phyloP scores from a whole-genome alignment of 2,329 filamentous ascomycete genomes.

The Xylaria sp. region DNA sequence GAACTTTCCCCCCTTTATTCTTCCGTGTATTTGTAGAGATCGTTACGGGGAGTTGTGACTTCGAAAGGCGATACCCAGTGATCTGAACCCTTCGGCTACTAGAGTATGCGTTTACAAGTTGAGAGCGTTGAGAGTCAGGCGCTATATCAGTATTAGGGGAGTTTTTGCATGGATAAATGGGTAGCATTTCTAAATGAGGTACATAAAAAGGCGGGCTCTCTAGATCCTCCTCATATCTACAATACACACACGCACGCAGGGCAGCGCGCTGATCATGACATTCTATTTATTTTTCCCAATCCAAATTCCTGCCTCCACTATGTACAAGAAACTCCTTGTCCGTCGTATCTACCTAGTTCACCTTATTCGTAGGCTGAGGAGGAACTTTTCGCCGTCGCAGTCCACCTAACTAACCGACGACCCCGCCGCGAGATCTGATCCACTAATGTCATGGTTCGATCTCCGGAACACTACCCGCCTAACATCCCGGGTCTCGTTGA shows the following conservation, averaged over 20 bases:
- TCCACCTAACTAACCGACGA: constrained; percentile 7
- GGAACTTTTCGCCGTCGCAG: constrained; percentile 17
- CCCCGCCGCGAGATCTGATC: constrained; percentile 8
- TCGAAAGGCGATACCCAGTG: not conserved
- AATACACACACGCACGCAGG: not conserved
- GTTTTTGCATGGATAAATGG: constrained; percentile 13
- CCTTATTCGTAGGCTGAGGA: not conserved
- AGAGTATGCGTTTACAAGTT: constrained; percentile 2
- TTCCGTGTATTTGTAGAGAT: constrained; percentile 22
- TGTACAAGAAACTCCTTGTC: not conserved
- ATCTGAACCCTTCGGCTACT: constrained; percentile 2
- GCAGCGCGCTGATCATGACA: not conserved
- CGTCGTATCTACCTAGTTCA: not conserved
- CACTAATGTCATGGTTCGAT: not conserved
- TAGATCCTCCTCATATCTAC: constrained; percentile 11
- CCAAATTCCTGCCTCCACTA: not conserved
- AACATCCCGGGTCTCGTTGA: not conserved
- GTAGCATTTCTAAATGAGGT: constrained; percentile 12
- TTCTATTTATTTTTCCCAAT: not conserved
- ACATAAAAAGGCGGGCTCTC: constrained; percentile 19
- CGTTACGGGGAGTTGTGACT: constrained; percentile 3
- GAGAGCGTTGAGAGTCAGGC: constrained; percentile 13
- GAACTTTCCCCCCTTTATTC: not conserved
- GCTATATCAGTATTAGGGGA: constrained; percentile 7
- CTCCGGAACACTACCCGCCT: not conserved